These are phyloP conservation scores for Leishmania arabica DNA, from an alignment of 208 protist species.

Conservation along the genomic window DNA sequence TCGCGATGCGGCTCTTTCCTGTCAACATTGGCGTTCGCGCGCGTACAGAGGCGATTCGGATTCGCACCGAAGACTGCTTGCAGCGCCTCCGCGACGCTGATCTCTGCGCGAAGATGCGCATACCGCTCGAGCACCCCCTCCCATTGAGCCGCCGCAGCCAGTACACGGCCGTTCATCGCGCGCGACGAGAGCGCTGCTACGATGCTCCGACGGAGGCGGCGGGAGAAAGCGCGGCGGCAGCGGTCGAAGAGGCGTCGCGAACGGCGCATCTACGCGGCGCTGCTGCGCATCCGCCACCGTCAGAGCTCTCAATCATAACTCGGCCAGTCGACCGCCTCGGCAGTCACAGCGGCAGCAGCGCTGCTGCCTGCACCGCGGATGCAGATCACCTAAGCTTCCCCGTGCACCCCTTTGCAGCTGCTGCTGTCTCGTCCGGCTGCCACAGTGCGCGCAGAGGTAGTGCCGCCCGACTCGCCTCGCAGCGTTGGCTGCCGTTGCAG, in stretches of 20 bases:
- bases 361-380: neutral
- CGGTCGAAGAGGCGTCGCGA: neutral
- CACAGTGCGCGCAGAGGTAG: neutral
- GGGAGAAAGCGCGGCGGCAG: neutral
- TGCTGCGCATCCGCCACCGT: conserved; percentile 58
- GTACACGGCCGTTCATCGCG: conserved; percentile 2
- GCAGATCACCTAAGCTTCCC: conserved; percentile 11
- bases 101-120: conserved; percentile 39
- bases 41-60: conserved; percentile 50
- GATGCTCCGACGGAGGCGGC: neutral
- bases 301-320: conserved; percentile 74
- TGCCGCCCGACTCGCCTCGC: neutral
- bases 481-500: conserved; percentile 60
- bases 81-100: conserved; percentile 53
- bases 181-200: neutral
- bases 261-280: conserved; percentile 45
- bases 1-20: conserved; percentile 68
- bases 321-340: conserved; percentile 38
- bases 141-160: conserved; percentile 28
- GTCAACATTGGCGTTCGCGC: conserved; percentile 60
- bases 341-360: neutral
- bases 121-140: conserved; percentile 54
- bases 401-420: conserved; percentile 15
- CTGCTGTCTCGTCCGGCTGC: neutral
- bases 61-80: conserved; percentile 67